Conservation (phyloP, 2,329 filamentous ascomycete genomes). For the Orbilia javanica region DNA sequence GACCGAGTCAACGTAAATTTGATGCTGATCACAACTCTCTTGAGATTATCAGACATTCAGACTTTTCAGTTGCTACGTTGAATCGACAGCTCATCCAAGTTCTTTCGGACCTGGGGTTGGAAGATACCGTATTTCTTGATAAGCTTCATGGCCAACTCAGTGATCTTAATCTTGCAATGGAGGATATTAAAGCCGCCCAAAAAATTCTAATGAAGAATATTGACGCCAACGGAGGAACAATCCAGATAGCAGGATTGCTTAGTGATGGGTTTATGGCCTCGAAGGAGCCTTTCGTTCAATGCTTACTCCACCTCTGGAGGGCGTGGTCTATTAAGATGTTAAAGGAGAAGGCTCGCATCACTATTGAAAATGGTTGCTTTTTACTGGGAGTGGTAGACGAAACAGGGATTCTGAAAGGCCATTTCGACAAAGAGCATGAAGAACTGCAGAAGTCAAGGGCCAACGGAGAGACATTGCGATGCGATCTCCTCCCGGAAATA, state of each 20-base stretch:
- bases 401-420: constrained; percentile 78
- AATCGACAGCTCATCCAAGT: constrained; percentile 92
- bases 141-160: constrained; percentile 78
- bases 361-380: constrained; percentile 85
- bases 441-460: constrained; percentile 63
- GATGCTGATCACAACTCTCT: constrained; percentile 76
- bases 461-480: constrained; percentile 65
- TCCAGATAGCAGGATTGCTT: constrained; percentile 81
- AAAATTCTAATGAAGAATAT: constrained; percentile 79
- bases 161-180: constrained; percentile 78
- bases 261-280: constrained; percentile 80
- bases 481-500: constrained; percentile 79
- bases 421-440: constrained; percentile 69
- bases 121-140: constrained; percentile 74
- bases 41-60: constrained; percentile 86
- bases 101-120: constrained; percentile 81
- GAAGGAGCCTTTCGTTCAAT: constrained; percentile 83
- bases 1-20: constrained; percentile 91
- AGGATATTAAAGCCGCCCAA: constrained; percentile 74
- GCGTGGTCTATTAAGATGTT: constrained; percentile 89
- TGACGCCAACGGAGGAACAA: constrained; percentile 85
- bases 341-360: constrained; percentile 91
- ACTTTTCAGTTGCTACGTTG: constrained; percentile 80
- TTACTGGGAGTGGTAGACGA: constrained; percentile 91
- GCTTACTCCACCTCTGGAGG: constrained; percentile 84